phyloP scores from a whole-genome alignment of 2,329 filamentous ascomycete species.

The Dothidotthia symphoricarpi region DNA sequence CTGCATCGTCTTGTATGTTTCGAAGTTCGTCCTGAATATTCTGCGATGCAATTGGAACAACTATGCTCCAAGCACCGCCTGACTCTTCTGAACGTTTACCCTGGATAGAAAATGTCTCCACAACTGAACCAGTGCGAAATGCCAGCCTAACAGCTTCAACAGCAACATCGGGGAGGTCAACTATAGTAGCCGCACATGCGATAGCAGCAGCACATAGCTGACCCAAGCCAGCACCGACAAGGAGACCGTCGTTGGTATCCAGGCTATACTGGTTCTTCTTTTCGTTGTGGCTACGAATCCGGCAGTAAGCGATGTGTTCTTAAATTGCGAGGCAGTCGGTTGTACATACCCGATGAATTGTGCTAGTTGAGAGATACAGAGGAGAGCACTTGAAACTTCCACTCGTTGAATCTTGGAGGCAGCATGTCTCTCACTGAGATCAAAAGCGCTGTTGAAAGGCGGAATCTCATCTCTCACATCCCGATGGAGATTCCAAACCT shows the following conservation, averaged over 20 bases:
- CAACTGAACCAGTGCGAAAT: slow-evolving; percentile 4
- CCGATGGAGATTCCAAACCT: slow-evolving; percentile 6
- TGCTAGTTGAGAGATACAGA: slow-evolving; percentile 3
- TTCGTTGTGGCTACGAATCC: slow-evolving; percentile 2
- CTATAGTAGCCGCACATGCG: slow-evolving; percentile 4
- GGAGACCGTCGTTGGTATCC: background rate
- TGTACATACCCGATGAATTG: slow-evolving; percentile 5
- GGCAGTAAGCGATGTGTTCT: background rate
- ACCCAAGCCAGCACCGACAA: slow-evolving; percentile 3
- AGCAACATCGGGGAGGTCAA: slow-evolving; percentile 4
- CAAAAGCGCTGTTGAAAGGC: slow-evolving; percentile 7
- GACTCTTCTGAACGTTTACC: background rate
- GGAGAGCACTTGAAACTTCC: slow-evolving; percentile 7
- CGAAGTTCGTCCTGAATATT: slow-evolving; percentile 1
- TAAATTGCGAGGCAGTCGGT: background rate
- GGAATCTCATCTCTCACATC: slow-evolving; percentile 3
- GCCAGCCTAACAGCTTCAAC: slow-evolving; percentile 4
- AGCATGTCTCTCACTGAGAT: slow-evolving; percentile 8
- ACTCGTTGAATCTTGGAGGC: slow-evolving; percentile 3
- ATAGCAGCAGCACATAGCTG: slow-evolving; percentile 4
- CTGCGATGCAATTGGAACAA: background rate
- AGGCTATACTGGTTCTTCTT: background rate
- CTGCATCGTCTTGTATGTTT: slow-evolving; percentile 1
- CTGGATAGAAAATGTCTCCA: slow-evolving; percentile 3
- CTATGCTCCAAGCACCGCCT: slow-evolving; percentile 1